Base-by-base conservation (phyloP, 108 stramenopile species). In the Nitzschia sp. region DNA sequence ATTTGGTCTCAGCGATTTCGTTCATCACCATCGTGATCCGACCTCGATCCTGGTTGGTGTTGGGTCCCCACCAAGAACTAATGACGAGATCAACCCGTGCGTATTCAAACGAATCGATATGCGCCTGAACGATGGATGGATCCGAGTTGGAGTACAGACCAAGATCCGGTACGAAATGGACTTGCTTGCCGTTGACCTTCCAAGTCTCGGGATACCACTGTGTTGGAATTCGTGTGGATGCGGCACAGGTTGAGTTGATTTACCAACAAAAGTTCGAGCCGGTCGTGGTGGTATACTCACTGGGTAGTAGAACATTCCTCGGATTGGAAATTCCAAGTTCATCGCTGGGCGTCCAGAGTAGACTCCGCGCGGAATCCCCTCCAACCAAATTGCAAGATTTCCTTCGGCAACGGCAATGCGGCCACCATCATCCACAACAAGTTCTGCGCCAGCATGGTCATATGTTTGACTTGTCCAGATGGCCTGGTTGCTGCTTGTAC, bases 141-240 rank as follows among this genome's bases (percentile, higher is more conserved):
- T 64, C 48, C 15, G 67, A 35, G 45, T 24, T 54, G 0, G 54
- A 64, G 54, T 53, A 76, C 45, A 53, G 27, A 30, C 60, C 68
- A 36, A 69, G 56, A 23, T 46, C 59, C 25, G 60, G 75, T 36
- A 35, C 45, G 30, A 56, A 69, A 8, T 48, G 38, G 15, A 46
- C 75, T n/a, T n/a, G 45, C 33, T 68, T 17, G 27, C 68, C 67
- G 35, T 64, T 55, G 1, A 76, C 68, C 17, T 24, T 54, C 75
- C 75, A 76, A 2, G 75, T 76, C 56, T 68, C 60, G 2, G 75
- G 75, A 35, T 65, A 76, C 75, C 75, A 76, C 66, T 51, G 49
- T 51, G 21, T 5, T 51, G 4, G 38, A 42, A 42, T 42, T 11
- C n/a, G n/a, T n/a, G n/a, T n/a, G n/a, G n/a, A n/a, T n/a, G n/a